These are phyloP conservation scores for Aaosphaeria arxii DNA, from an alignment of 2,329 filamentous ascomycete species.

Conservation along the genomic window DNA sequence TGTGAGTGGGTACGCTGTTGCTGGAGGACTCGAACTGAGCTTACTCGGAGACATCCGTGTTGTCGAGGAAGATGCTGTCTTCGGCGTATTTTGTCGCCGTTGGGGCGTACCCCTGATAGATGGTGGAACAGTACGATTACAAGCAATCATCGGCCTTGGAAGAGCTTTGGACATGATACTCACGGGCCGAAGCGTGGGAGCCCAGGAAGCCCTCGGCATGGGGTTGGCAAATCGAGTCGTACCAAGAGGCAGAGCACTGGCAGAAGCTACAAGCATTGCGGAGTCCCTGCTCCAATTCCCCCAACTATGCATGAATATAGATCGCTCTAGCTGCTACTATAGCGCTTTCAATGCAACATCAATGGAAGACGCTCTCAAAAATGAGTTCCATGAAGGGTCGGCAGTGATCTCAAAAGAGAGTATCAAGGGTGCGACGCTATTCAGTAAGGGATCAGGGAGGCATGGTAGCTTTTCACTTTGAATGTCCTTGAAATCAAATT, in stretches of 20 bases:
- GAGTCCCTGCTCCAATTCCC: slow-evolving; percentile 49
- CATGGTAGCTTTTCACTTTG: slow-evolving; percentile 28
- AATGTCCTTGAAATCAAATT: too few species aligned
- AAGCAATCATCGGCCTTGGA: slow-evolving; percentile 51
- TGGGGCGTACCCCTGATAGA: slow-evolving; percentile 53
- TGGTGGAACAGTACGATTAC: slow-evolving; percentile 53
- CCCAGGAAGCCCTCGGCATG: slow-evolving; percentile 51
- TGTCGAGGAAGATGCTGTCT: slow-evolving; percentile 52
- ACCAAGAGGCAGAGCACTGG: slow-evolving; percentile 45
- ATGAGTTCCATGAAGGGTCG: slow-evolving; percentile 47
- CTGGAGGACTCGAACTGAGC: slow-evolving; percentile 53
- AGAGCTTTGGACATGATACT: slow-evolving; percentile 57
- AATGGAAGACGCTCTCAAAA: slow-evolving; percentile 50
- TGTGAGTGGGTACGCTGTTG: slow-evolving; percentile 53
- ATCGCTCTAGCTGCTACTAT: slow-evolving; percentile 51
- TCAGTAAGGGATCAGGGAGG: slow-evolving; percentile 40
- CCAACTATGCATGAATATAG: slow-evolving; percentile 51
- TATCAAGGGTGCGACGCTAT: slow-evolving; percentile 40
- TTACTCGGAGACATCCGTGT: slow-evolving; percentile 54
- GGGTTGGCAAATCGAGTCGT: slow-evolving; percentile 55
- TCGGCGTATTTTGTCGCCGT: slow-evolving; percentile 56
- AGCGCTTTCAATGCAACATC: slow-evolving; percentile 47
- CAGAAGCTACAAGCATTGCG: slow-evolving; percentile 49
- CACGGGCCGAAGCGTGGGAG: slow-evolving; percentile 50
- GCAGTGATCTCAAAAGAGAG: slow-evolving; percentile 45